These are phyloP conservation scores for Corylus americana DNA, from an alignment of 306 rosid genomes.

Conservation along the genomic window DNA sequence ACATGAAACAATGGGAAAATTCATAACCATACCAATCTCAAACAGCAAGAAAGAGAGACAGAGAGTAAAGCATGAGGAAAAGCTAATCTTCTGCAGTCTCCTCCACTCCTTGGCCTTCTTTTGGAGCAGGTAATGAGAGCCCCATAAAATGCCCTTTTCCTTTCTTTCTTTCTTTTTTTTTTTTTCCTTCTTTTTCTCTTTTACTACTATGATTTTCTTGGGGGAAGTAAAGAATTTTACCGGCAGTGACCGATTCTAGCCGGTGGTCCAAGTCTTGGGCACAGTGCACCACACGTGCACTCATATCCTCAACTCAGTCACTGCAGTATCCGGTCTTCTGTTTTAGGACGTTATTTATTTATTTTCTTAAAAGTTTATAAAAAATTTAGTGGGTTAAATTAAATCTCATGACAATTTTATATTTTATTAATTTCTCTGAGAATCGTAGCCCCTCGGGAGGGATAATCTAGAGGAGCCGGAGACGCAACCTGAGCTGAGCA, in stretches of 20 bases:
- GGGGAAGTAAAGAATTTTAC: slow-evolving; percentile 17
- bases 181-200: background rate
- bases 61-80: background rate
- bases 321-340: background rate
- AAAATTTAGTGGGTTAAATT: background rate
- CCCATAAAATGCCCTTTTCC: slow-evolving; percentile 3
- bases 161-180: background rate
- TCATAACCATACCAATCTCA: background rate
- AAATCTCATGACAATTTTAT: background rate
- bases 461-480: background rate
- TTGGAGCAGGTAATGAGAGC: slow-evolving; percentile 29
- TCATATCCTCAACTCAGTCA: slow-evolving; percentile 13
- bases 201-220: background rate
- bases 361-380: background rate
- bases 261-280: slow-evolving; percentile 23
- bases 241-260: slow-evolving; percentile 28
- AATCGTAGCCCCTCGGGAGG: slow-evolving; percentile 1
- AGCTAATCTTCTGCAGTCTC: slow-evolving; percentile 23
- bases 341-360: background rate
- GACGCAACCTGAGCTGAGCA: background rate
- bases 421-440: background rate
- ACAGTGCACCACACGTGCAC: slow-evolving; percentile 49
- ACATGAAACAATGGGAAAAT: slow-evolving; percentile 28
- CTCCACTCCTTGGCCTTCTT: slow-evolving; percentile 35
- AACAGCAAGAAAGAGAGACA: slow-evolving; percentile 10